These are phyloP conservation scores for Salix udensis DNA, from an alignment of 345 rosid species.

Conservation along the genomic window DNA sequence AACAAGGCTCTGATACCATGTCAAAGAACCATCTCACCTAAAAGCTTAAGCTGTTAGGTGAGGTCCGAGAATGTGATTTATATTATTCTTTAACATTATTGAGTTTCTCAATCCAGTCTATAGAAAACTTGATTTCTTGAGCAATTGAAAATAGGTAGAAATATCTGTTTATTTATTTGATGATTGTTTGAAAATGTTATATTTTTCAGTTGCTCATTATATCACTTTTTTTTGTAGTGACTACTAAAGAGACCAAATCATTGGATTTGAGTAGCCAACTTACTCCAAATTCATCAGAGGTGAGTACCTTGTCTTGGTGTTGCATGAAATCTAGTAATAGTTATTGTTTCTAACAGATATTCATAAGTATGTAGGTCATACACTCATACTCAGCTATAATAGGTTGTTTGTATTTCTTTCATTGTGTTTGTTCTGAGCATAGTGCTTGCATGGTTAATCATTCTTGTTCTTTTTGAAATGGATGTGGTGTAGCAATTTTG, in stretches of 20 bases:
- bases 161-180: neutral
- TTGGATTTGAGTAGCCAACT: conserved; percentile 41
- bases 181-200: neutral
- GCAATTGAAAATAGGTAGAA: neutral
- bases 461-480: neutral
- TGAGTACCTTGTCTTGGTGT: conserved; percentile 13
- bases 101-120: neutral
- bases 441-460: neutral
- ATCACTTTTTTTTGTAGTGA: conserved; percentile 25
- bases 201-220: neutral
- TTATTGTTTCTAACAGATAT: neutral
- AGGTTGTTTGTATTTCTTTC: neutral
- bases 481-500: neutral
- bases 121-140: neutral
- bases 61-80: too few species aligned
- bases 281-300: conserved; percentile 60
- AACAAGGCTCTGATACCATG: too few species aligned
- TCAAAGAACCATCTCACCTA: too few species aligned
- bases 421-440: neutral
- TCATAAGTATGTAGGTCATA: neutral
- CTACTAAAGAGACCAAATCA: conserved; percentile 34
- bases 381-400: neutral
- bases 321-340: neutral
- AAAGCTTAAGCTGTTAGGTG: too few species aligned
- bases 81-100: too few species aligned